Conservation (phyloP, 2,329 filamentous ascomycete species). For the Zymoseptoria ardabiliae region DNA sequence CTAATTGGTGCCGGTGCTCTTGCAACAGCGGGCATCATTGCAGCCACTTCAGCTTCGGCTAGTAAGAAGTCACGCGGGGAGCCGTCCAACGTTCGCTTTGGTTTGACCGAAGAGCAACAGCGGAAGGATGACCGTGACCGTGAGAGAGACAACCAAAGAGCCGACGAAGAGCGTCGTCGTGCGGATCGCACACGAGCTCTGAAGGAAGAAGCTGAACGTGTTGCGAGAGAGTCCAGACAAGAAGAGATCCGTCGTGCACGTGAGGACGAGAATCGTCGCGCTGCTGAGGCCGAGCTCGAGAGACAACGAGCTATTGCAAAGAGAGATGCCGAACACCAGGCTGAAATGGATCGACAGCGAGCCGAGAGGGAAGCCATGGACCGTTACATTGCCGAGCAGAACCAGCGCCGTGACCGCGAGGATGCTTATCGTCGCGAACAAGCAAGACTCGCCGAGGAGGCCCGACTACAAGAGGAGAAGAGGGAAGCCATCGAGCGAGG, state of each 20-base stretch:
- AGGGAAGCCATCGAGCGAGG: slow-evolving; percentile 6
- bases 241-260: slow-evolving; percentile 20
- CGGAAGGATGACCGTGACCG: slow-evolving; percentile 40
- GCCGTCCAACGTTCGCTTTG: slow-evolving; percentile 46
- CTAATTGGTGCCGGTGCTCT: slow-evolving; percentile 38
- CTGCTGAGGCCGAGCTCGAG: slow-evolving; percentile 13
- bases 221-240: slow-evolving; percentile 20
- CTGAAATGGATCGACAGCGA: slow-evolving; percentile 9
- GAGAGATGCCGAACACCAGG: slow-evolving; percentile 16
- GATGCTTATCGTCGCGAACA: slow-evolving; percentile 26
- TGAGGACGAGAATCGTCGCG: slow-evolving; percentile 23
- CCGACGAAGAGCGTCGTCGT: slow-evolving; percentile 23
- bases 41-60: slow-evolving; percentile 24
- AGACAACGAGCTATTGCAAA: slow-evolving; percentile 9
- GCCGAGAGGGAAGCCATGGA: background rate
- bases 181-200: slow-evolving; percentile 28
- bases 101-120: slow-evolving; percentile 50
- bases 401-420: slow-evolving; percentile 20
- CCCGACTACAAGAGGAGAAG: slow-evolving; percentile 13
- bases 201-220: slow-evolving; percentile 29
- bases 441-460: slow-evolving; percentile 15
- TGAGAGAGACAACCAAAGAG: slow-evolving; percentile 26
- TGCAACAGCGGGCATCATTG: slow-evolving; percentile 30
- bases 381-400: slow-evolving; percentile 4
- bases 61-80: slow-evolving; percentile 1